phyloP scores from a whole-genome alignment of 768 basidiomycete genomes.

The Tricholoma sp. region DNA sequence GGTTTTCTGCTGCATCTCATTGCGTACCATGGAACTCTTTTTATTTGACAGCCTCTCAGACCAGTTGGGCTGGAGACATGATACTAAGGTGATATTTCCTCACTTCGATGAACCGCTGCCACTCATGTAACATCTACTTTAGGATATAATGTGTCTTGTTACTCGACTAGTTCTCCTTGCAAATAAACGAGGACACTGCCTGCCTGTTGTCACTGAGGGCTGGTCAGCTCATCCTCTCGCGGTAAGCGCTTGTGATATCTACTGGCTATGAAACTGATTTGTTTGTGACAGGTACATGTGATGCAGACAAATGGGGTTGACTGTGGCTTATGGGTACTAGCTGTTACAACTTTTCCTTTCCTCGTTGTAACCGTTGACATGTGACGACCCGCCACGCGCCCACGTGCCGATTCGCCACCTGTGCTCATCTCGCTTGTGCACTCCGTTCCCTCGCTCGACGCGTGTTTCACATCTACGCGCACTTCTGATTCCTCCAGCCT shows the following conservation, averaged over 20 bases:
- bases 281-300: neutral
- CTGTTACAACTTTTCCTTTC: too few relatives aligned
- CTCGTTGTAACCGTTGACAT: too few relatives aligned
- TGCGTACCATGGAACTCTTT: neutral
- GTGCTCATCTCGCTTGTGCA: too few relatives aligned
- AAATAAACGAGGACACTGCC: neutral
- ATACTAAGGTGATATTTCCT: neutral
- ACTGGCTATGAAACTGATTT: neutral
- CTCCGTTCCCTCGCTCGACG: too few relatives aligned
- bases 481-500: too few relatives aligned
- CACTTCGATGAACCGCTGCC: neutral
- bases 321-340: conserved; percentile 1
- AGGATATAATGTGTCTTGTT: conserved; percentile 1
- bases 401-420: too few relatives aligned
- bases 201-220: conserved; percentile 1
- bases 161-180: neutral
- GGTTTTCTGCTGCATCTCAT: conserved; percentile 1
- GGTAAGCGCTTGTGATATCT: neutral
- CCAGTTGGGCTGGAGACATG: neutral
- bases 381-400: too few relatives aligned
- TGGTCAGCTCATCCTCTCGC: neutral
- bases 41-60: conserved; percentile 1
- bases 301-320: conserved; percentile 1
- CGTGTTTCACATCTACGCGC: too few relatives aligned
- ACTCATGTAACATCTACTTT: neutral